A percentile compares a stretch with the other conserved stretches of the same genome.
These are phyloP conservation scores for Botrytis paeoniae DNA, from an alignment of 2,329 filamentous ascomycete genomes.

Conservation along the genomic window DNA sequence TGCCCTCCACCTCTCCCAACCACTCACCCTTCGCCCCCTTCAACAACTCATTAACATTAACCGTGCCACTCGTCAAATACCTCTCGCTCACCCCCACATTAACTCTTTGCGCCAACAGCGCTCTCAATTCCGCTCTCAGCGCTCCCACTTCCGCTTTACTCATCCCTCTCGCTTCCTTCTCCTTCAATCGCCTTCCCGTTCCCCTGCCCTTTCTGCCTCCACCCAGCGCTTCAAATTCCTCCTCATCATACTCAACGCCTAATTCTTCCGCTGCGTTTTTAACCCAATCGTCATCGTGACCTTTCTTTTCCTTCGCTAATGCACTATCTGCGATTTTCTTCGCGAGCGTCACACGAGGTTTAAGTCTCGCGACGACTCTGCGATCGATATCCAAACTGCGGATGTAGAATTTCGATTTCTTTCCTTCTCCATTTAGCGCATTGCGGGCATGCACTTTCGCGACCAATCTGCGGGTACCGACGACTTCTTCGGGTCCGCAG, in stretches of 20 bases:
- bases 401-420: constrained; percentile 63
- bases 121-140: constrained; percentile 68
- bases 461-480: constrained; percentile 76
- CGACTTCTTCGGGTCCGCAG: constrained; percentile 87
- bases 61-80: constrained; percentile 78
- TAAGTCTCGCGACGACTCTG: constrained; percentile 71
- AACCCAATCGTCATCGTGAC: constrained; percentile 81
- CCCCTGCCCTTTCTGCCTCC: constrained; percentile 66
- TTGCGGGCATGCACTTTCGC: constrained; percentile 77
- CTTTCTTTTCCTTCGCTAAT: constrained; percentile 83
- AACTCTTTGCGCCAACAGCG: constrained; percentile 67
- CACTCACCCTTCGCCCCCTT: constrained; percentile 57
- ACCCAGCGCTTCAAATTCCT: constrained; percentile 68
- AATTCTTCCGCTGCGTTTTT: constrained; percentile 83
- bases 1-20: constrained; percentile 37
- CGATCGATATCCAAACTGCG: constrained; percentile 81
- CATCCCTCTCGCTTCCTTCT: constrained; percentile 64
- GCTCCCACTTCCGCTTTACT: constrained; percentile 71
- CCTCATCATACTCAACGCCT: constrained; percentile 89
- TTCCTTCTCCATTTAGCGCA: constrained; percentile 40
- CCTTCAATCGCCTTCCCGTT: constrained; percentile 69
- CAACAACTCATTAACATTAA: constrained; percentile 75
- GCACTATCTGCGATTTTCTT: constrained; percentile 81
- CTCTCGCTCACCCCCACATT: constrained; percentile 85
- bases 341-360: constrained; percentile 73